Conservation (phyloP, 305 asterid genomes). For the Fraxinus platypoda region DNA sequence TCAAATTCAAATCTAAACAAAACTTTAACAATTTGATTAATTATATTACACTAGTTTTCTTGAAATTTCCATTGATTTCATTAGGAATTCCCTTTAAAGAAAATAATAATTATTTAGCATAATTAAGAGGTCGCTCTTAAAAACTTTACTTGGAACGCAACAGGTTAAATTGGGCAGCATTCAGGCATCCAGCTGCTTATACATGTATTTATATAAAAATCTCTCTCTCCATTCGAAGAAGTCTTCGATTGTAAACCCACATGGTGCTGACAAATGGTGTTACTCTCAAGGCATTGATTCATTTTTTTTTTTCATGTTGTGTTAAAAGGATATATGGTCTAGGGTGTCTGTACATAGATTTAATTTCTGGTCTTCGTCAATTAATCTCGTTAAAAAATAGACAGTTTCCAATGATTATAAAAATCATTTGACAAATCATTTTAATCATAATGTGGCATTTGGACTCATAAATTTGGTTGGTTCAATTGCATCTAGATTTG, state of each 20-base stretch:
- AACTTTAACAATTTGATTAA: background rate
- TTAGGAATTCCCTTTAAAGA: background rate
- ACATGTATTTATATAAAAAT: background rate
- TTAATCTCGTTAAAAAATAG: background rate
- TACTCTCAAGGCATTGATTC: conserved; percentile 25
- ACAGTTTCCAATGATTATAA: background rate
- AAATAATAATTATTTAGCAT: background rate
- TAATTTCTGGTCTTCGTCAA: conserved; percentile 5
- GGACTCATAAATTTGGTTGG: background rate
- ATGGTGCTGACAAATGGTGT: conserved; percentile 44
- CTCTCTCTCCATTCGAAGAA: conserved; percentile 22
- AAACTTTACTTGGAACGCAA: conserved; percentile 24
- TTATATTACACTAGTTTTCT: background rate
- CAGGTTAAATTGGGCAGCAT: conserved; percentile 13
- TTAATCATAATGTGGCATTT: background rate
- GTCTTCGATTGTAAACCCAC: conserved; percentile 25
- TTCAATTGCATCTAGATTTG: background rate
- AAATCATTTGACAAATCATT: background rate
- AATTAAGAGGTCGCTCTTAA: background rate
- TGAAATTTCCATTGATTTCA: background rate
- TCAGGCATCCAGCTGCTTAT: conserved; percentile 29
- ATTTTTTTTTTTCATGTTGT: background rate
- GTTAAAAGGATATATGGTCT: conserved; percentile 21
- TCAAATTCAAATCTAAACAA: background rate
- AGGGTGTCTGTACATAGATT: conserved; percentile 36